These are phyloP conservation scores for Pholiota adiposa DNA, from an alignment of 1,284 basidiomycete species.

Conservation along the genomic window DNA sequence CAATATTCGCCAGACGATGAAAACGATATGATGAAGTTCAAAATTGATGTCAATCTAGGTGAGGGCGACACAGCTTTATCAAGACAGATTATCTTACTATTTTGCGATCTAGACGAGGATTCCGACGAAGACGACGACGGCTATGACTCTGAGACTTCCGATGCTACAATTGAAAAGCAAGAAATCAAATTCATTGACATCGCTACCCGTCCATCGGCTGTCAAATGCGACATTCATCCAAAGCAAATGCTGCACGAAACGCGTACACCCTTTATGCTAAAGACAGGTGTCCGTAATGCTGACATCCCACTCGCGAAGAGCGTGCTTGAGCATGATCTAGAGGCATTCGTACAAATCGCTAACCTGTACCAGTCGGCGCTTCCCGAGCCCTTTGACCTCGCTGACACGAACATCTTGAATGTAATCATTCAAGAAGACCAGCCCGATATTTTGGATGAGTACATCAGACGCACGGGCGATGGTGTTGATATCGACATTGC, in stretches of 20 bases:
- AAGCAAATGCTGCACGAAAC: conserved; percentile 34
- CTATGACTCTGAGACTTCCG: conserved; percentile 38
- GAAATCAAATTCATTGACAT: conserved; percentile 54
- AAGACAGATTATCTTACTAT: not conserved
- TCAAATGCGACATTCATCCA: conserved; percentile 45
- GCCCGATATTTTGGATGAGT: conserved; percentile 54
- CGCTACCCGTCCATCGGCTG: conserved; percentile 46
- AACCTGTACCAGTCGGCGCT: conserved; percentile 42
- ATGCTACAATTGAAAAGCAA: conserved; percentile 42
- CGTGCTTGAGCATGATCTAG: conserved; percentile 49
- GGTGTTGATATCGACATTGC: conserved; percentile 43
- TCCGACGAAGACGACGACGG: conserved; percentile 27
- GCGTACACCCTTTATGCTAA: not conserved
- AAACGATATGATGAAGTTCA: conserved; percentile 35
- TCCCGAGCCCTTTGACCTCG: conserved; percentile 32
- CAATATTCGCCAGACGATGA: conserved; percentile 50
- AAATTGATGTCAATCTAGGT: conserved; percentile 40
- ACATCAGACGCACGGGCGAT: conserved; percentile 52
- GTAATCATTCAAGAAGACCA: conserved; percentile 43
- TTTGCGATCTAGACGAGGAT: conserved; percentile 26
- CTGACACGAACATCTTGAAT: conserved; percentile 20
- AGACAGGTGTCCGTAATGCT: not conserved
- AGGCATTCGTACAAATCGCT: conserved; percentile 51
- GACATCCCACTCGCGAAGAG: conserved; percentile 37
- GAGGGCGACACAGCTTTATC: not conserved